Conservation (phyloP, 805 yeast genomes). For the Dipodascus albidus region DNA sequence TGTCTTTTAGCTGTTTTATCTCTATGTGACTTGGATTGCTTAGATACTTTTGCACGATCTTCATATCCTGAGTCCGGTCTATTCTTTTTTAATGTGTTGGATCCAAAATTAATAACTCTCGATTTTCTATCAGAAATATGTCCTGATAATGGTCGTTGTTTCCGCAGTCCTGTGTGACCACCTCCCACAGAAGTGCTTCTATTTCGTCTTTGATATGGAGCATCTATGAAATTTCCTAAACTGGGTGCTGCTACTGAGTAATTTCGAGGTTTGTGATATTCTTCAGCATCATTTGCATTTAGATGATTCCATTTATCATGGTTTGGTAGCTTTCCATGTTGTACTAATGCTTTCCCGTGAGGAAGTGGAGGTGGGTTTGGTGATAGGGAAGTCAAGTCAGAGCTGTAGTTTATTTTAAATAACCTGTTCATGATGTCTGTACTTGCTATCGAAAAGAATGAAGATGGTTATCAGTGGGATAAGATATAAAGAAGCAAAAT, state of each 20-base stretch:
- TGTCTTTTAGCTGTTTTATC: not conserved
- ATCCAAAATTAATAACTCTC: not conserved
- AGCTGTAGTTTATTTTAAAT: not conserved
- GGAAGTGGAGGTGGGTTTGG: not conserved
- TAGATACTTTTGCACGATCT: not conserved
- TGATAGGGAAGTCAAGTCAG: not conserved
- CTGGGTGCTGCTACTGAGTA: not conserved
- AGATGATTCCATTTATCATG: not conserved
- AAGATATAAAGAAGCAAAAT: too few relatives aligned
- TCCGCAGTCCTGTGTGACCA: not conserved
- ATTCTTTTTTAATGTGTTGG: not conserved
- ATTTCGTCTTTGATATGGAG: not conserved
- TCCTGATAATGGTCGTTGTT: not conserved
- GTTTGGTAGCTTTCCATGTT: not conserved
- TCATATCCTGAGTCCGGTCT: not conserved
- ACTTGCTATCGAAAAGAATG: too few relatives aligned
- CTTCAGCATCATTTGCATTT: not conserved
- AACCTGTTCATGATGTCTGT: not conserved
- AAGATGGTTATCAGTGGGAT: too few relatives aligned
- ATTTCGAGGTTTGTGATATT: not conserved
- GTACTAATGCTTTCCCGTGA: not conserved
- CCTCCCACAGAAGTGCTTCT: not conserved
- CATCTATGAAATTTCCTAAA: not conserved
- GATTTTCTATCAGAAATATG: not conserved
- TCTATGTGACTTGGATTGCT: not conserved